A percentile compares a stretch with the other conserved stretches of the same genome.
Evolutionary conservation across 805 yeast species (phyloP).

Genomic region (Lachancea meyersii): DNA sequence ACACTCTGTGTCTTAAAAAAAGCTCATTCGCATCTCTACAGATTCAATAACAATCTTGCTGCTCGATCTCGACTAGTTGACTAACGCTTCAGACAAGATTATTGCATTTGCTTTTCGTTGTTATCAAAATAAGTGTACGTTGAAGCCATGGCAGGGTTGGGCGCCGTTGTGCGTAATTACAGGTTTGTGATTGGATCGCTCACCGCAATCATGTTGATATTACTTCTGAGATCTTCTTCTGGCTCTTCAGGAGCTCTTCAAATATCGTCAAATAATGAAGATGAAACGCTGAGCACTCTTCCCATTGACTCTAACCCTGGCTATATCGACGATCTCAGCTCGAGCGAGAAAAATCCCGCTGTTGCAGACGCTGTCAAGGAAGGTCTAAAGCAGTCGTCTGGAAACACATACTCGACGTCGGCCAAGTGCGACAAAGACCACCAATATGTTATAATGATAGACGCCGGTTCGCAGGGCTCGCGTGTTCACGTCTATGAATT

Average conservation of each 20-base stretch:
- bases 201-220: conserved; percentile 44
- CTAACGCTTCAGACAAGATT: too few relatives aligned
- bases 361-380: conserved; percentile 25
- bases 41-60: too few relatives aligned
- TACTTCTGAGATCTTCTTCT: conserved; percentile 38
- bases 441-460: conserved; percentile 86
- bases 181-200: conserved; percentile 48
- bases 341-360: conserved; percentile 19
- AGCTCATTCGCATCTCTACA: too few relatives aligned
- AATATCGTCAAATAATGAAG: conserved; percentile 10
- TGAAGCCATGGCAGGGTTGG: conserved; percentile 14
- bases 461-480: conserved; percentile 97
- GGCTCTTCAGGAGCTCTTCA: conserved; percentile 15
- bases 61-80: too few relatives aligned
- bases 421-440: conserved; percentile 37
- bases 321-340: conserved; percentile 18
- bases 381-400: conserved; percentile 26
- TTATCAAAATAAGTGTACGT: too few relatives aligned
- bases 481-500: conserved; percentile 92
- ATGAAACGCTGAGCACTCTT: conserved; percentile 7
- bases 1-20: too few relatives aligned
- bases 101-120: too few relatives aligned
- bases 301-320: conserved; percentile 25
- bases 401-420: conserved; percentile 5
- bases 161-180: conserved; percentile 41